A percentile compares a stretch with the other conserved stretches of the same genome.
Evolutionary conservation across 192 early-diverging fungal species (phyloP).

Genomic region (Linderina pennispora): DNA sequence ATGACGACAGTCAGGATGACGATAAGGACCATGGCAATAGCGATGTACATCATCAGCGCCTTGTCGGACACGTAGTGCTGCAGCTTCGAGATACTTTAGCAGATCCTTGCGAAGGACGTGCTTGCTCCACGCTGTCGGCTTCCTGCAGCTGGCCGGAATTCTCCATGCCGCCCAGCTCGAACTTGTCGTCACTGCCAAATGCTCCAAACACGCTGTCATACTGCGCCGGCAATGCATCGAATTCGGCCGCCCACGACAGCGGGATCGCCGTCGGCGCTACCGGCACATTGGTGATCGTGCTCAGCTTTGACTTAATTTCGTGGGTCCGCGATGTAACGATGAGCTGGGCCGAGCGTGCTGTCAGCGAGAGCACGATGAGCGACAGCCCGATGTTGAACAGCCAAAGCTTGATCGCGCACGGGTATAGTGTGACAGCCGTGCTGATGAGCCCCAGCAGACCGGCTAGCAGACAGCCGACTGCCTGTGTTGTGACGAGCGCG

Average conservation of each 20-base stretch:
- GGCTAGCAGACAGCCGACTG: not conserved
- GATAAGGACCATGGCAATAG: not conserved
- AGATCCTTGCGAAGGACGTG: no score
- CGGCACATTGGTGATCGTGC: no score
- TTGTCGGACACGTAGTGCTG: not conserved
- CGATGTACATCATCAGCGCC: not conserved
- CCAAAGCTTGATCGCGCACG: not conserved
- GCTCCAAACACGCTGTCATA: no score
- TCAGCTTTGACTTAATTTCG: no score
- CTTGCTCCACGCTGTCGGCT: no score
- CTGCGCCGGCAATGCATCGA: no score
- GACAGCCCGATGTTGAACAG: not conserved
- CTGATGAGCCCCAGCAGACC: not conserved
- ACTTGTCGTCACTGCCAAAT: no score
- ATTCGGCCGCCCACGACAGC: no score
- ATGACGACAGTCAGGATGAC: not conserved
- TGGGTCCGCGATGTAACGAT: not conserved
- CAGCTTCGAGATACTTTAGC: no score
- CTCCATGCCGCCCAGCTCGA: no score
- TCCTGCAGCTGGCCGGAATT: no score
- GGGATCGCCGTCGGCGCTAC: no score
- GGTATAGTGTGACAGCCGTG: not conserved
- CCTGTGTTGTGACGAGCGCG: not conserved
- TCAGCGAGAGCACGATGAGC: not conserved
- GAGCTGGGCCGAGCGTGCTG: not conserved